Evolutionary conservation across 75 land plant genomes (phyloP), one percentile per base, ranked within the genome.

Genomic region (Sequoiadendron giganteum): DNA sequence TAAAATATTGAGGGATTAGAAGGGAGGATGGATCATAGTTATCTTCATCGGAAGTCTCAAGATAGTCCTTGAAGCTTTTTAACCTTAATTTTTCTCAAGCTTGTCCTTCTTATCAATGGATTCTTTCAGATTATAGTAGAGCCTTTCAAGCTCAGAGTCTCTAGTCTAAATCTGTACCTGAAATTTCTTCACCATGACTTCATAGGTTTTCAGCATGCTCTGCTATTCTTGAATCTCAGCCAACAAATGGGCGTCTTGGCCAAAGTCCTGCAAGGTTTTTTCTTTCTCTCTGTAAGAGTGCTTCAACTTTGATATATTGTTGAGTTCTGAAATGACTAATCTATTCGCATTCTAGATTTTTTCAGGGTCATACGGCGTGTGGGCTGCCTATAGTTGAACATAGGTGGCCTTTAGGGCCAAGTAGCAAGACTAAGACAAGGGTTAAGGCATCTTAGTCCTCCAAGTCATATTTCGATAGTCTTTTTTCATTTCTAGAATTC

Each of bases 331-430:
- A 80, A 96, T 94, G 16, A 96, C 95, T 79, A 92, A 92, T 61
- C 92, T 93, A 87, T 96, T 95, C n/a, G 98, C 98, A 68, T 88
- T 92, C 88, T 95, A 94, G 42, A 95, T 93, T 89, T 92, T 94
- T 11, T 96, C 96, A 18, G 98, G 93, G 58, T 96, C 96, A 88
- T 93, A 94, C 48, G 98, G 98, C 28, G 94, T 92, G 84, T 96
- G 96, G 47, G 96, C 98, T 56, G 92, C 78, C 89, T 95, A 96
- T 14, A 96, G 95, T 83, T 94, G 91, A 15, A 94, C 91, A 56
- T 95, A 95, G 42, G 97, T 94, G 4, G 94, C 85, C 87, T 94
- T 96, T 42, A 96, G 48, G 25, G 95, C 92, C 5, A n/a, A n/a
- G n/a, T n/a, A n/a, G n/a, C n/a, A n/a, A n/a, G n/a, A n/a, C n/a